Conservation (phyloP, 2,329 filamentous ascomycete species). For the Alternaria burnsii region DNA sequence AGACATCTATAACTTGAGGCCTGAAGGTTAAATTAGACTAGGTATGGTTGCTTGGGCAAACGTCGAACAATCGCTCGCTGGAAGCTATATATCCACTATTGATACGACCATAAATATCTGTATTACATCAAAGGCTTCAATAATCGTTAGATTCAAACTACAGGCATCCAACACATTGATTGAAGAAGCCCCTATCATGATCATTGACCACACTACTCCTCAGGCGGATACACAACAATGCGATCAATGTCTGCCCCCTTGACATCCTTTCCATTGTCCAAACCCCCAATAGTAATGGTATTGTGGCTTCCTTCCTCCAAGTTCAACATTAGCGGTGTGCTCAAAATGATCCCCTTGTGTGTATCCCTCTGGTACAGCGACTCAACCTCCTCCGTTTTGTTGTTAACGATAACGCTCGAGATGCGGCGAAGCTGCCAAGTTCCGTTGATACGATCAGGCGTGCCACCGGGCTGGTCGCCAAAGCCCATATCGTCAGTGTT, state of each 20-base stretch:
- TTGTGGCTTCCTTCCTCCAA: slow-evolving; percentile 66
- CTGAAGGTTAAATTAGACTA: too few species aligned
- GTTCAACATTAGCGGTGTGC: slow-evolving; percentile 63
- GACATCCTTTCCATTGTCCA: slow-evolving; percentile 64
- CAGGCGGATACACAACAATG: slow-evolving; percentile 68
- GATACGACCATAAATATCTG: too few species aligned
- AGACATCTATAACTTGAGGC: too few species aligned
- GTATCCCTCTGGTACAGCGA: slow-evolving; percentile 64
- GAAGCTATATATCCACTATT: too few species aligned
- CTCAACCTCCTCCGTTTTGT: slow-evolving; percentile 58
- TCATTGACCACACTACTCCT: slow-evolving; percentile 39
- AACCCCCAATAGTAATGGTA: slow-evolving; percentile 65
- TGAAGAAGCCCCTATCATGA: too few species aligned
- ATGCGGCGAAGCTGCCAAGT: slow-evolving; percentile 68
- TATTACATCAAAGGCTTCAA: too few species aligned
- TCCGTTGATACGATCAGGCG: slow-evolving; percentile 67
- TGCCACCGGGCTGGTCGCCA: slow-evolving; percentile 62
- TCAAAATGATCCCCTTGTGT: slow-evolving; percentile 68
- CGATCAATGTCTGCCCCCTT: slow-evolving; percentile 68
- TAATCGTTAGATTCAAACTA: too few species aligned
- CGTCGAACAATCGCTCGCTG: too few species aligned
- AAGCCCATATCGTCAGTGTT: slow-evolving; percentile 70
- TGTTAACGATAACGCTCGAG: slow-evolving; percentile 68
- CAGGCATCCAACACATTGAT: too few species aligned
- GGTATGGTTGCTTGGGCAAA: too few species aligned